Evolutionary conservation across 2,329 filamentous ascomycete species (phyloP), one percentile per base, ranked within the genome.

Genomic region (Colletotrichum nymphaeae): DNA sequence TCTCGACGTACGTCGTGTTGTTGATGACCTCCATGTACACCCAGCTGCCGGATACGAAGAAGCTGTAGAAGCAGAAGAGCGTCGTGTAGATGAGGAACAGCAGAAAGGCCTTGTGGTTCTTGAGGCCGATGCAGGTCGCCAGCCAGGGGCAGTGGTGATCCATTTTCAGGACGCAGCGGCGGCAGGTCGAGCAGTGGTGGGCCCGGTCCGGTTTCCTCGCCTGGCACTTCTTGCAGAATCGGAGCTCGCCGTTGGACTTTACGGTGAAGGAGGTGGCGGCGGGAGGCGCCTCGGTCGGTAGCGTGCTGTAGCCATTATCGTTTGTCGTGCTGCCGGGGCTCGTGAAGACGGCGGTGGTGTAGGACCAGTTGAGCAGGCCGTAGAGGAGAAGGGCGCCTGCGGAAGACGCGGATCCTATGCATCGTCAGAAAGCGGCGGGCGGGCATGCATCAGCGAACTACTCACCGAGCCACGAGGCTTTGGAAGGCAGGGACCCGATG

Each of bases 121-220:
- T 91, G 76, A 99, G 86, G 24, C 97, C 97, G 73, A 99, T 94
- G 83, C 97, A 99, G 4, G 95, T 98, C 32, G 97, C 96, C 63
- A 99, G 89, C 97, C 97, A 99, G 19, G 97, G 97, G 82, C 97
- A 99, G 85, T 99, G 97, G 83, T 99, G 97, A 81, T 99, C 97
- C 97, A 99, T 99, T 87, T 99, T 99, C 82, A 99, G 88, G 30
- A 99, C 95, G 82, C 97, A 99, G 79, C 93, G 93, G 77, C 93
- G 91, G 84, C 97, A 99, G 4, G 95, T 97, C 12, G 95, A 97
- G 88, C 97, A 99, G 86, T 99, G 97, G 83, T 99, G 97, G 37
- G 96, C 92, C 74, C 97, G 94, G 84, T 99, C 97, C 55, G 97
- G 97, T 86, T 99, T 99, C 75, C 94, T 91, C 65, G 93, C 93